phyloP scores from a whole-genome alignment of 2,329 filamentous ascomycete genomes.

The Arachnopeziza araneosa region DNA sequence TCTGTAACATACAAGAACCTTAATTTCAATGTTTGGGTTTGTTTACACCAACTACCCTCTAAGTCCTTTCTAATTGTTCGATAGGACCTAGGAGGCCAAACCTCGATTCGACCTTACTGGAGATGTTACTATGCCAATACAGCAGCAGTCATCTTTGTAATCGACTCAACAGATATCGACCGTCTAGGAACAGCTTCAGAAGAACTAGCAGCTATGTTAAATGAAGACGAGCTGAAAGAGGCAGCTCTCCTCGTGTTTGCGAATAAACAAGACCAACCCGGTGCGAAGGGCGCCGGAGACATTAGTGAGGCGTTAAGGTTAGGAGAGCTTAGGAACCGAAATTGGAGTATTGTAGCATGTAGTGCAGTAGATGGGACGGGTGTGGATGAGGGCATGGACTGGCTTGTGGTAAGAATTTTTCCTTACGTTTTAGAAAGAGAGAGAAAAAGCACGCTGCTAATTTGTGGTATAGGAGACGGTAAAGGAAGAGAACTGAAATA shows the following conservation, averaged over 20 bases:
- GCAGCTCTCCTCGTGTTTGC: slow-evolving; percentile 91
- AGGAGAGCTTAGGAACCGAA: slow-evolving; percentile 87
- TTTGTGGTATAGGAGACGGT: slow-evolving; percentile 30
- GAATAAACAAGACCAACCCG: slow-evolving; percentile 98
- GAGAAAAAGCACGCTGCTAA: not conserved
- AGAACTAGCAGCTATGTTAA: slow-evolving; percentile 90
- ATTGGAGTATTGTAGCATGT: slow-evolving; percentile 99
- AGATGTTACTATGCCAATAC: slow-evolving; percentile 99
- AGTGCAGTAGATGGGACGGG: slow-evolving; percentile 93
- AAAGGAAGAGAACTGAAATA: slow-evolving; percentile 23
- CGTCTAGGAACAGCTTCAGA: slow-evolving; percentile 87
- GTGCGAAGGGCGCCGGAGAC: slow-evolving; percentile 91
- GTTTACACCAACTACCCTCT: slow-evolving; percentile 26
- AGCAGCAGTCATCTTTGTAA: slow-evolving; percentile 95
- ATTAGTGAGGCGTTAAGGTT: slow-evolving; percentile 90
- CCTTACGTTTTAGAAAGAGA: not conserved
- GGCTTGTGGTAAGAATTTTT: slow-evolving; percentile 61
- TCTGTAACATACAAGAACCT: slow-evolving; percentile 97
- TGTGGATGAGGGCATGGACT: slow-evolving; percentile 97
- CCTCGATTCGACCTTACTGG: slow-evolving; percentile 98
- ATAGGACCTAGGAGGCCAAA: slow-evolving; percentile 91
- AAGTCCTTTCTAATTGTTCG: slow-evolving; percentile 4
- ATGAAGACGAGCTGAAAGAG: slow-evolving; percentile 93
- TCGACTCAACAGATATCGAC: slow-evolving; percentile 97
- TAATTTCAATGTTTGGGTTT: slow-evolving; percentile 97